Evolutionary conservation across 2,329 filamentous ascomycete species (phyloP).

Genomic region (Cladorrhinum sp.): DNA sequence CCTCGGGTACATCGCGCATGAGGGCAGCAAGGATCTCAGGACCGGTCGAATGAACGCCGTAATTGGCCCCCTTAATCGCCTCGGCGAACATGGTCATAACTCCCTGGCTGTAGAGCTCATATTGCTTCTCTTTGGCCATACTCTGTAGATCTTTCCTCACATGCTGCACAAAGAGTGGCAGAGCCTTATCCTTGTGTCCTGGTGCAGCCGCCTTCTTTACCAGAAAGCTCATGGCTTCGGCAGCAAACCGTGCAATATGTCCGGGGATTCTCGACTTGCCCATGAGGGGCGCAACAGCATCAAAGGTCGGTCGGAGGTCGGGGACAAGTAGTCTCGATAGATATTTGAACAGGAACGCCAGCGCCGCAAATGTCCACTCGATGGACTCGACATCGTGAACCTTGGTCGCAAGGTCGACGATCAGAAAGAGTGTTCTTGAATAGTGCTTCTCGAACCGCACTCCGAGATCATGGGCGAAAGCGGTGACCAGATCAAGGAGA

Average conservation of each 20-base stretch:
- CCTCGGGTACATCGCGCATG: slow-evolving; percentile 48
- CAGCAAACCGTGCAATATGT: slow-evolving; percentile 87
- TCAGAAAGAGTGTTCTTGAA: slow-evolving; percentile 66
- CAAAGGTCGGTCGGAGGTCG: slow-evolving; percentile 79
- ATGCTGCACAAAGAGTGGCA: slow-evolving; percentile 69
- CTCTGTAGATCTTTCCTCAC: slow-evolving; percentile 65
- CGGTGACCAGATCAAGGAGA: slow-evolving; percentile 80
- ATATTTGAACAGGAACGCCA: slow-evolving; percentile 97
- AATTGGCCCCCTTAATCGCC: slow-evolving; percentile 63
- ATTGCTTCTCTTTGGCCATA: slow-evolving; percentile 53
- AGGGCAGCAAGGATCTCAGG: slow-evolving; percentile 52
- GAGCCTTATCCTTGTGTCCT: slow-evolving; percentile 70
- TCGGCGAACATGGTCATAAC: slow-evolving; percentile 91
- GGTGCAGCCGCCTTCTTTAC: slow-evolving; percentile 81
- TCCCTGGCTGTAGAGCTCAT: slow-evolving; percentile 75
- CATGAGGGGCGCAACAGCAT: slow-evolving; percentile 78
- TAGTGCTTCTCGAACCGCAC: slow-evolving; percentile 87
- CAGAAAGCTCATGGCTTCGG: slow-evolving; percentile 91
- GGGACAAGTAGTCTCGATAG: slow-evolving; percentile 82
- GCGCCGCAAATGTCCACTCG: slow-evolving; percentile 92
- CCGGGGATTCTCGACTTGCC: slow-evolving; percentile 78
- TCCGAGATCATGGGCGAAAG: slow-evolving; percentile 92
- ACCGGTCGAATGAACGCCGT: slow-evolving; percentile 59
- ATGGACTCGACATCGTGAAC: slow-evolving; percentile 83
- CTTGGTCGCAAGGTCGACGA: slow-evolving; percentile 74